Percentiles rank a stretch among this genome's conserved stretches.
These are phyloP conservation scores for Metschnikowia aberdeeniae DNA, from an alignment of 805 yeast genomes.

Conservation along the genomic window DNA sequence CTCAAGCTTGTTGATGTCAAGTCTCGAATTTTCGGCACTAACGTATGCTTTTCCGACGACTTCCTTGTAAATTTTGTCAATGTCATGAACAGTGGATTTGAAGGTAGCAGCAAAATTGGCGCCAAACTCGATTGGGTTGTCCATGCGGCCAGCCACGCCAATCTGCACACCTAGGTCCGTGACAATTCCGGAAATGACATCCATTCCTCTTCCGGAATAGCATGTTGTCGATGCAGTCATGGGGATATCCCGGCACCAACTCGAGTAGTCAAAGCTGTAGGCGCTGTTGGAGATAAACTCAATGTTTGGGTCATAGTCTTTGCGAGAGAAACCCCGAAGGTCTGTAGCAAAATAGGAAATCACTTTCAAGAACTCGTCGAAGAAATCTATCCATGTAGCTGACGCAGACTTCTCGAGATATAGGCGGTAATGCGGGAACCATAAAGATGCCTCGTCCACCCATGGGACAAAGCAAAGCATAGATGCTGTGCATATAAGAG, in stretches of 20 bases:
- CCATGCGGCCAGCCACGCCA: constrained; percentile 36
- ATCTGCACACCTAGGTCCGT: constrained; percentile 49
- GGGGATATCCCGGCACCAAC: constrained; percentile 44
- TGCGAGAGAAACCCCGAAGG: constrained; percentile 18
- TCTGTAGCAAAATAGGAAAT: constrained; percentile 45
- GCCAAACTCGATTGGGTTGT: constrained; percentile 27
- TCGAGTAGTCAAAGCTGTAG: constrained; percentile 43
- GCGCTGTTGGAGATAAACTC: constrained; percentile 26
- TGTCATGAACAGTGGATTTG: constrained; percentile 8
- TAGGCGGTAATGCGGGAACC: constrained; percentile 40
- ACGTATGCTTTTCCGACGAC: background rate
- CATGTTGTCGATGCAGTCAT: constrained; percentile 21
- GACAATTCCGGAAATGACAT: constrained; percentile 43
- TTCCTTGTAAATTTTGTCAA: constrained; percentile 12
- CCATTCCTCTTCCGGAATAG: constrained; percentile 40
- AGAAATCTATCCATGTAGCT: constrained; percentile 26
- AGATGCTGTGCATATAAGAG: constrained; percentile 5
- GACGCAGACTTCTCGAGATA: constrained; percentile 34
- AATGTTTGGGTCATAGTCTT: constrained; percentile 10
- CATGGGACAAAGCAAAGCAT: constrained; percentile 11
- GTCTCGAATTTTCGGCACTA: constrained; percentile 1
- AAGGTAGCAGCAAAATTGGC: constrained; percentile 8
- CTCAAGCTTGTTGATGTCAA: constrained; percentile 12
- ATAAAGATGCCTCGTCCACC: constrained; percentile 12
- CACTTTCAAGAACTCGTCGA: constrained; percentile 41